phyloP scores from a whole-genome alignment of 2,329 filamentous ascomycete species.

The Fusarium dimerum region DNA sequence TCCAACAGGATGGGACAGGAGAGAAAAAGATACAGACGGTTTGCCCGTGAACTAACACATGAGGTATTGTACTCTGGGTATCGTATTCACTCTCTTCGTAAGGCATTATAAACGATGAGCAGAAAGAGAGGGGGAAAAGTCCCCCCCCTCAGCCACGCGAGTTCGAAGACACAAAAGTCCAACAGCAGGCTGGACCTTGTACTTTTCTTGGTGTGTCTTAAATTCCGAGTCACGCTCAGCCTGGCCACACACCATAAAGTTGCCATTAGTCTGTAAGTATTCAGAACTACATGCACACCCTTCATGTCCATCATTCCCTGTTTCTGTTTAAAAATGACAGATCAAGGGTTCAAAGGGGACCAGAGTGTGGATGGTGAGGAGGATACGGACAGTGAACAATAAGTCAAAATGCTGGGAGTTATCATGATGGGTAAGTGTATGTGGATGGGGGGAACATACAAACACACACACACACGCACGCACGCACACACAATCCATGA shows the following conservation, averaged over 20 bases:
- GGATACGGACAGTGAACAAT: too few relatives aligned
- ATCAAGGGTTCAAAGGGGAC: too few relatives aligned
- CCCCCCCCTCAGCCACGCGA: not conserved
- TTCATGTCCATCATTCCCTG: constrained; percentile 15
- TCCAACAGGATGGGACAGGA: constrained; percentile 4
- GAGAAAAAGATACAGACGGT: constrained; percentile 15
- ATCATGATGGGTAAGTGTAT: too few relatives aligned
- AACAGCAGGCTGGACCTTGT: constrained; percentile 31
- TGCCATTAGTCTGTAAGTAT: not conserved
- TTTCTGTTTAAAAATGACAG: not conserved
- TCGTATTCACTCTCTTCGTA: too few relatives aligned
- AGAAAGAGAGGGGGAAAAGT: constrained; percentile 23
- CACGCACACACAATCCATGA: not conserved
- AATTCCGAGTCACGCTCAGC: constrained; percentile 39
- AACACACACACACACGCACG: too few relatives aligned
- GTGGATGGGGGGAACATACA: too few relatives aligned
- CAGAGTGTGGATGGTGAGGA: too few relatives aligned
- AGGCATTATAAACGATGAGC: not conserved
- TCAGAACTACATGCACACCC: constrained; percentile 14
- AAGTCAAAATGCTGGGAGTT: too few relatives aligned
- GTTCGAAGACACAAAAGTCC: constrained; percentile 9
- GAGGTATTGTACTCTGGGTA: too few relatives aligned
- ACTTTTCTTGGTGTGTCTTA: constrained; percentile 31
- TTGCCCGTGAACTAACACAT: too few relatives aligned
- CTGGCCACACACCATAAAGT: constrained; percentile 26